Evolutionary conservation across 768 basidiomycete genomes (phyloP).

Genomic region (Agrocybe chaxingu): DNA sequence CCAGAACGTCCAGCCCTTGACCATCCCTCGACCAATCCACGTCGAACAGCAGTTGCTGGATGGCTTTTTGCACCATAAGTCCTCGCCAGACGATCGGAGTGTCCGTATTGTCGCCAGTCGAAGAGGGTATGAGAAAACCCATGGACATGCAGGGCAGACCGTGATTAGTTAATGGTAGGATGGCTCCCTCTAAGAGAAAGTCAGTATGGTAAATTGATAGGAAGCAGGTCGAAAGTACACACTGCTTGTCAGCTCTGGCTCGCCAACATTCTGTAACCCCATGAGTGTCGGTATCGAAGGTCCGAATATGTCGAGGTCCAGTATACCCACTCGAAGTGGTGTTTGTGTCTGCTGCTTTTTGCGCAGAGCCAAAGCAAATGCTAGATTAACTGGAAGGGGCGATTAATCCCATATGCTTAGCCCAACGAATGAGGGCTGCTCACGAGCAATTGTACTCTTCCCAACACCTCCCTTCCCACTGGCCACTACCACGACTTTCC

Average conservation of each 20-base stretch:
- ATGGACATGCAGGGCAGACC: slow-evolving; percentile 95
- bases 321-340: slow-evolving; percentile 71
- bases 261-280: slow-evolving; percentile 76
- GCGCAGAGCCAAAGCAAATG: slow-evolving; percentile 62
- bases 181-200: slow-evolving; percentile 55
- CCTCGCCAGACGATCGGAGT: slow-evolving; percentile 93
- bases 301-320: slow-evolving; percentile 96
- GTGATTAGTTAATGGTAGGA: slow-evolving; percentile 84
- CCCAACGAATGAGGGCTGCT: slow-evolving; percentile 13
- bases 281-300: slow-evolving; percentile 92
- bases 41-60: slow-evolving; percentile 93
- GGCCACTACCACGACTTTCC: slow-evolving; percentile 79
- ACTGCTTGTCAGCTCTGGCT: slow-evolving; percentile 76
- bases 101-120: slow-evolving; percentile 48
- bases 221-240: slow-evolving; percentile 17
- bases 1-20: slow-evolving; percentile 74
- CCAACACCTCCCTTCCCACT: slow-evolving; percentile 97
- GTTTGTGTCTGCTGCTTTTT: slow-evolving; percentile 29
- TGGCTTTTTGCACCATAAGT: slow-evolving; percentile 97
- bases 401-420: neutral
- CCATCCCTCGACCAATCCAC: slow-evolving; percentile 75
- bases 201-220: neutral
- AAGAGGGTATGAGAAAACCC: slow-evolving; percentile 80
- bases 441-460: slow-evolving; percentile 91
- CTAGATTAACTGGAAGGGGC: slow-evolving; percentile 65